Base-by-base conservation (phyloP, 192 early-diverging fungal species). In the Obelidium mucronatum region DNA sequence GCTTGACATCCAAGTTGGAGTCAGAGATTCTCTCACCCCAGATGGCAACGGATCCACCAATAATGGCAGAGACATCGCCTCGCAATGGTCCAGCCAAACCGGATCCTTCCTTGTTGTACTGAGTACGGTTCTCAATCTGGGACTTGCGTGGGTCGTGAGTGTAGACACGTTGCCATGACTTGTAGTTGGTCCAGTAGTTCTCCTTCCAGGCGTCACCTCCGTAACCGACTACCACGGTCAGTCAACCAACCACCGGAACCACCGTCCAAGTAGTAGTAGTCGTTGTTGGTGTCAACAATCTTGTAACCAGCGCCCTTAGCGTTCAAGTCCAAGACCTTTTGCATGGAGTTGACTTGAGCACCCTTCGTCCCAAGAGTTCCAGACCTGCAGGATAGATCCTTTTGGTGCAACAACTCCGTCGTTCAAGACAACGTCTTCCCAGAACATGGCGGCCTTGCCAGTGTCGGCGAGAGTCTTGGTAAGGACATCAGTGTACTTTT, bases 351-450 rank as follows among this genome's bases (percentile, higher is more conserved):
- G 17, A 19, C 39, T 5, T 5, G 26, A 5, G 30, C 61, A 3
- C 17, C 44, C 24, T 52, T n/a, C 34, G 35, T 62, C 73, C 33
- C 35, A 31, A 3, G n/a, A n/a, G 22, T 62, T 56, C 73, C 73
- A 75, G 5, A 52, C 36, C 62, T 75, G 73, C 4, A 75, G 30
- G 40, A 75, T 61, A 40, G 60, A 5, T 5, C 26, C 30, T 8
- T 48, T 62, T 22, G 35, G 59, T n/a, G 65, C 26, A 2, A 33
- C 5, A 24, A 61, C 60, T 5, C n/a, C 54, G 61, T 75, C 19
- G 3, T 62, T 34, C 3, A 75, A n/a, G 4, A 75, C 40, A n/a
- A 61, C 40, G 17, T 75, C 73, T 48, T 62, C 73, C 73, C 73
- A 75, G 42, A 65, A 61, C 40, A 62, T 64, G 24, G 61, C n/a